Evolutionary conservation across 1,284 basidiomycete genomes (phyloP).

Genomic region (Anthracocystis setariae): DNA sequence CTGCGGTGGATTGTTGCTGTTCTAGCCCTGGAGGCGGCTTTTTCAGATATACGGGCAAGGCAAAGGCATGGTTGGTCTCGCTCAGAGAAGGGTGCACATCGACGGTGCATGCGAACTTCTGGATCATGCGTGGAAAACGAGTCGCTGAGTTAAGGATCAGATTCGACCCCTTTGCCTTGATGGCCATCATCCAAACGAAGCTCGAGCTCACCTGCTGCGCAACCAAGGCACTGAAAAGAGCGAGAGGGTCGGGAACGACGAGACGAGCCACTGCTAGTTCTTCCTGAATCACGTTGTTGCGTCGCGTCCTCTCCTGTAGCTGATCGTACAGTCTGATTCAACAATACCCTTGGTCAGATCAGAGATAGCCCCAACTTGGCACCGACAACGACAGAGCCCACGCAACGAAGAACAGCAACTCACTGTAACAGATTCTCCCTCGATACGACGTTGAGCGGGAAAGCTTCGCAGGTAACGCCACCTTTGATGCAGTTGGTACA

Average conservation of each 20-base stretch:
- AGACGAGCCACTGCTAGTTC: constrained; percentile 22
- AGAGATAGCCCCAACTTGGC: background rate
- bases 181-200: no score
- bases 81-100: background rate
- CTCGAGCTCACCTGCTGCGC: constrained; percentile 17
- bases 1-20: background rate
- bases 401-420: constrained; percentile 2
- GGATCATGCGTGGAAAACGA: background rate
- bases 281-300: constrained; percentile 18
- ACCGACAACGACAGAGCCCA: background rate
- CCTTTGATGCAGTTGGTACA: constrained; percentile 48
- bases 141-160: no score
- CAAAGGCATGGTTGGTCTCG: background rate
- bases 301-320: constrained; percentile 25
- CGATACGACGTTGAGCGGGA: constrained; percentile 26
- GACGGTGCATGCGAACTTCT: background rate
- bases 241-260: constrained; percentile 15
- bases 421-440: constrained; percentile 42
- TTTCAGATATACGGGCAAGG: background rate
- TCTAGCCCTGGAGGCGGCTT: background rate
- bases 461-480: constrained; percentile 27
- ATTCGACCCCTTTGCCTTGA: no score
- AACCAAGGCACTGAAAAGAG: constrained; percentile 19
- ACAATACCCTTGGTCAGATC: background rate
- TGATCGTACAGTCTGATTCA: constrained; percentile 16